phyloP scores from a whole-genome alignment of 106 monocot genomes.

The Ottelia alismoides region DNA sequence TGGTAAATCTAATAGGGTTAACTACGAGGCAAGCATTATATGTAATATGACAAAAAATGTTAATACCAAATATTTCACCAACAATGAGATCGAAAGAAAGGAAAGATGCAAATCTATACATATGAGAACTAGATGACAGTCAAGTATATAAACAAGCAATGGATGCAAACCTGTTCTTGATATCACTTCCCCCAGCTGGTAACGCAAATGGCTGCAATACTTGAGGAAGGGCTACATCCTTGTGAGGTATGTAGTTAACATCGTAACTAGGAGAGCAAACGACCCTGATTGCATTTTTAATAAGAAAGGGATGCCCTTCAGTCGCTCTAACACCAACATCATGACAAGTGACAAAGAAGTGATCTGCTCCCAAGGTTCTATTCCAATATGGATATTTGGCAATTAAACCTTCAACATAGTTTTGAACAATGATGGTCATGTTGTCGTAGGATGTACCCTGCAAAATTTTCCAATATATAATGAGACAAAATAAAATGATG shows the following conservation, averaged over 20 bases:
- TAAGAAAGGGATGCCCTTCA: constrained; percentile 57
- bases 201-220: constrained; percentile 89
- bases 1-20: too few species aligned
- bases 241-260: constrained; percentile 76
- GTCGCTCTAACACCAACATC: constrained; percentile 97
- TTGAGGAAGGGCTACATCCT: constrained; percentile 97
- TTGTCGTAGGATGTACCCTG: constrained; percentile 96
- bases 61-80: too few species aligned
- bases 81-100: too few species aligned
- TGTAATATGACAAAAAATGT: too few species aligned
- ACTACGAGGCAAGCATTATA: too few species aligned
- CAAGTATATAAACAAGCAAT: too few species aligned
- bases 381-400: constrained; percentile 97
- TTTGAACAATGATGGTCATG: constrained; percentile 85
- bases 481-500: too few species aligned
- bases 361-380: constrained; percentile 85
- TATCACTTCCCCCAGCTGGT: constrained; percentile 83
- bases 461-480: constrained; percentile 6
- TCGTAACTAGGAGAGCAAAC: constrained; percentile 95
- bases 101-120: too few species aligned
- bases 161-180: constrained; percentile 94
- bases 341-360: constrained; percentile 93
- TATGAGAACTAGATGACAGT: too few species aligned
- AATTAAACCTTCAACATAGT: constrained; percentile 81
- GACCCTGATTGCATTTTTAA: constrained; percentile 84